Conservation (phyloP, 2,329 filamentous ascomycete genomes). For the Hypoxylon sp. region DNA sequence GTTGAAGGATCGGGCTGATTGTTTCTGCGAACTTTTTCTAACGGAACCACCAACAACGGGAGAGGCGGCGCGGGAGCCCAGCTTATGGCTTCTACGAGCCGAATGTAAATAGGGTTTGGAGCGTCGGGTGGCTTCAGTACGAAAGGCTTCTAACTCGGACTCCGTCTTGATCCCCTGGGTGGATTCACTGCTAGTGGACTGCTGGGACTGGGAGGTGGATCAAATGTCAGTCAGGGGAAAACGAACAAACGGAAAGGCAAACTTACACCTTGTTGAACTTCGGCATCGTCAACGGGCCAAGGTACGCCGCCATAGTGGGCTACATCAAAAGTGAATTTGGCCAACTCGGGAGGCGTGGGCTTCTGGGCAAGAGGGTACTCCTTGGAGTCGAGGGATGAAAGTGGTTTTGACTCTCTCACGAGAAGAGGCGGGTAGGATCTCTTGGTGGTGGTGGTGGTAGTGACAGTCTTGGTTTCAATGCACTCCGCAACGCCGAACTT, state of each 20-base stretch:
- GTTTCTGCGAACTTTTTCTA: slow-evolving; percentile 52
- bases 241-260: slow-evolving; percentile 3
- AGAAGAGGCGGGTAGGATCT: slow-evolving; percentile 86
- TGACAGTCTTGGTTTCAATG: slow-evolving; percentile 79
- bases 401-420: slow-evolving; percentile 77
- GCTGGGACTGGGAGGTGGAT: slow-evolving; percentile 47
- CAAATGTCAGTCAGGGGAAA: slow-evolving; percentile 34
- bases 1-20: slow-evolving; percentile 48
- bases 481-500: slow-evolving; percentile 74
- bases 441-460: slow-evolving; percentile 92
- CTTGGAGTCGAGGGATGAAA: slow-evolving; percentile 83
- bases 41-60: slow-evolving; percentile 50
- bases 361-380: slow-evolving; percentile 89
- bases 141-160: slow-evolving; percentile 52
- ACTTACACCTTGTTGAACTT: slow-evolving; percentile 45
- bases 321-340: slow-evolving; percentile 79
- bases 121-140: slow-evolving; percentile 48
- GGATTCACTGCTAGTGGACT: slow-evolving; percentile 44
- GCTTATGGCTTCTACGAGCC: slow-evolving; percentile 53
- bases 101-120: slow-evolving; percentile 48
- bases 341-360: slow-evolving; percentile 83
- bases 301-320: slow-evolving; percentile 69
- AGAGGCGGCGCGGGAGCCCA: slow-evolving; percentile 53
- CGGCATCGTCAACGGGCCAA: slow-evolving; percentile 49
- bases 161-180: slow-evolving; percentile 51